phyloP scores from a whole-genome alignment of 257 asterid genomes.

The Solanum neorickii region DNA sequence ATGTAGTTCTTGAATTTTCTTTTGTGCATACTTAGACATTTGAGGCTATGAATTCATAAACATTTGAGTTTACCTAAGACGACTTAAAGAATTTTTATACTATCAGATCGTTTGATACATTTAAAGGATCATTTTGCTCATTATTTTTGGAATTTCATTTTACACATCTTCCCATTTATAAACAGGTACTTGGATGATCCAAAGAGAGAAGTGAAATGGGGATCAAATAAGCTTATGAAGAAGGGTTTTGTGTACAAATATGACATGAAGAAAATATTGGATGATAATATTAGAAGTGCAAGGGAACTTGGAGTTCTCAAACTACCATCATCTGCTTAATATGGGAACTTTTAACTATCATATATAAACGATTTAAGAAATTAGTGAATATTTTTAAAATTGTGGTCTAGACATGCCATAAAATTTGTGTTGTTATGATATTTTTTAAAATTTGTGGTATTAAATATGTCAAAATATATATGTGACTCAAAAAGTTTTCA shows the following conservation, averaged over 20 bases:
- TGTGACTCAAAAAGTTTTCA: no score
- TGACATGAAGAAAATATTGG: slow-evolving; percentile 3
- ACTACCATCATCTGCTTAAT: background rate
- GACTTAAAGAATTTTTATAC: background rate
- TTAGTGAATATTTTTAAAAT: no score
- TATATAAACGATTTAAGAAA: background rate
- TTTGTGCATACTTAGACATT: background rate
- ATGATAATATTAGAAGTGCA: slow-evolving; percentile 7
- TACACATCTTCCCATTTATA: background rate
- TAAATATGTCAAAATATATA: no score
- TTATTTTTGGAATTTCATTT: background rate
- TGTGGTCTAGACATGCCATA: background rate
- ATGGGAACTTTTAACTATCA: background rate
- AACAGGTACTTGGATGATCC: slow-evolving; percentile 14
- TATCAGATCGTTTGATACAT: background rate
- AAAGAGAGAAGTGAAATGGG: slow-evolving; percentile 8
- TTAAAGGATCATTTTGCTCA: background rate
- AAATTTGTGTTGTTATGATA: no score
- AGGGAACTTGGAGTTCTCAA: slow-evolving; percentile 4
- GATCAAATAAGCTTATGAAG: slow-evolving; percentile 8
- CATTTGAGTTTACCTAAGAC: background rate
- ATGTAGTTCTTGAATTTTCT: background rate
- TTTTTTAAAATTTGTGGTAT: no score
- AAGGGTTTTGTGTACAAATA: slow-evolving; percentile 14
- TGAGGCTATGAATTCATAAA: background rate